Evolutionary conservation across 163 green algal species (phyloP), one percentile per base, ranked within the genome.

Genomic region (Coccomyxa subellipsoidea): DNA sequence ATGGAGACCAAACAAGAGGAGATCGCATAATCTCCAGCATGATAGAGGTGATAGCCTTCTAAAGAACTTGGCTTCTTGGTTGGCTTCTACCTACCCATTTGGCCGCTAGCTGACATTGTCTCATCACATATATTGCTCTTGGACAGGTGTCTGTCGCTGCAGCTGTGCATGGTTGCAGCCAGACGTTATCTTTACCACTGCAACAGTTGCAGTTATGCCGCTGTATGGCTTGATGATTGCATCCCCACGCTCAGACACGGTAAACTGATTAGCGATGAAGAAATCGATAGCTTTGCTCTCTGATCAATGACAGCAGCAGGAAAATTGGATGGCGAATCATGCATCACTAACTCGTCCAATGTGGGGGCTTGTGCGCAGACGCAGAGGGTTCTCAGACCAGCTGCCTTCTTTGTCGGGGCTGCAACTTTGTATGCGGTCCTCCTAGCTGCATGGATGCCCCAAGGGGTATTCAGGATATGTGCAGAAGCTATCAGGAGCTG

Each of bases 141-240:
- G n/a, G n/a, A n/a, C 70, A 77, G 70, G 70, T 1, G 6, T 7
- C 29, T 1, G 2, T 9, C 6, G 2, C 27, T 27, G 27, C 32
- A 34, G 27, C 31, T n/a, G 70, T n/a, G 4, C 34, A 40, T 23
- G 21, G 6, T 4, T 77, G 31, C 18, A 27, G 27, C 32, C 70
- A n/a, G 70, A 77, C 27, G 34, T 32, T 9, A 34, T 77, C 70
- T 77, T 77, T 15, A 47, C 70, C 21, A 23, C 70, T 27, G 70
- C 70, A 4, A 77, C 70, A 38, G 32, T 77, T n/a, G 70, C 70
- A 15, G 70, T 77, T 10, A 77, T 77, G 23, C 70, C 70, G 32
- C 32, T 77, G 32, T 77, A 77, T 34, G 32, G 9, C 12, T 8
- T 77, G 27, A 77, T 77, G 70, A 27, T 77, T 77, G 31, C 32